Evolutionary conservation across 2,329 filamentous ascomycete species (phyloP).

Genomic region (Fusarium xyrophilum): DNA sequence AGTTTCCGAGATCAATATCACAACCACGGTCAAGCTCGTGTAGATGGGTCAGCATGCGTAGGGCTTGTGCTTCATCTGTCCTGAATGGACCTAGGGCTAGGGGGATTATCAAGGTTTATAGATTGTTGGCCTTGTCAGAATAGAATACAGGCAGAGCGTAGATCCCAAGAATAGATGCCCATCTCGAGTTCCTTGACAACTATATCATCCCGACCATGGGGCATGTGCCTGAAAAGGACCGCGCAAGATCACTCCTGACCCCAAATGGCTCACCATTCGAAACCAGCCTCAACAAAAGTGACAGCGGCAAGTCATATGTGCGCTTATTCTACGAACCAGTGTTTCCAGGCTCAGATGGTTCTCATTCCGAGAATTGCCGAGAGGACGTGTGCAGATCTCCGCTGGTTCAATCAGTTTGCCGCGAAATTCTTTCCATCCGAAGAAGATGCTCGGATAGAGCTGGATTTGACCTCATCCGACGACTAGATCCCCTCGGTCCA

Average conservation of each 20-base stretch:
- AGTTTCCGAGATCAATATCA: no score
- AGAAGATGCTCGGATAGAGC: conserved; percentile 29
- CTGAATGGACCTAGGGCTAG: no score
- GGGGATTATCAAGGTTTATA: no score
- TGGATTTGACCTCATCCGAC: conserved; percentile 34
- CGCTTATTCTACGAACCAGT: conserved; percentile 23
- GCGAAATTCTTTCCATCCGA: conserved; percentile 31
- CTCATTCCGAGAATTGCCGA: conserved; percentile 3
- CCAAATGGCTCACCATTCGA: conserved; percentile 18
- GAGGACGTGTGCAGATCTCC: background rate
- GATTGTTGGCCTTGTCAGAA: no score
- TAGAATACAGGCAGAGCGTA: no score
- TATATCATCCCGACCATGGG: conserved; percentile 18
- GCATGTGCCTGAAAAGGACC: background rate
- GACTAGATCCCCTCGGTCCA: conserved; percentile 28
- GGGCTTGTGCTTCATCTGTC: no score
- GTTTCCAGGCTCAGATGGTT: conserved; percentile 15
- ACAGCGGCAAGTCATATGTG: conserved; percentile 16
- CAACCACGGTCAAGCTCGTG: no score
- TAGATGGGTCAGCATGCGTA: no score
- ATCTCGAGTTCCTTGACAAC: conserved; percentile 6
- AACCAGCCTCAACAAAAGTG: conserved; percentile 16
- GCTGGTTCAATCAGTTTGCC: conserved; percentile 37
- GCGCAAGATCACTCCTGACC: conserved; percentile 14
- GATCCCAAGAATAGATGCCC: no score